Evolutionary conservation across 2,329 filamentous ascomycete species (phyloP), one percentile per base, ranked within the genome.

Genomic region (Byssothecium circinans): DNA sequence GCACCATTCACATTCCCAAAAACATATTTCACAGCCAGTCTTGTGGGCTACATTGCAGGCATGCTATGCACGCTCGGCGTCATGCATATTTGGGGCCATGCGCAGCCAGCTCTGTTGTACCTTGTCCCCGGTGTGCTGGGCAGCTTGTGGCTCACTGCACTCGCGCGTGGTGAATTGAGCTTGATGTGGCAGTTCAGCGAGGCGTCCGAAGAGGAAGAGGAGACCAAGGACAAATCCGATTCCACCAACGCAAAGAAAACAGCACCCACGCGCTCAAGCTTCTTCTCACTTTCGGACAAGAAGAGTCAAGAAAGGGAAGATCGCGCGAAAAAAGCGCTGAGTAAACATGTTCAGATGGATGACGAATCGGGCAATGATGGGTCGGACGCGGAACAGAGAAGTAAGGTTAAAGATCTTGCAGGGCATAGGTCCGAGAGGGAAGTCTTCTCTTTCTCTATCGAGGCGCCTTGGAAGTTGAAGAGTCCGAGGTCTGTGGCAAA

Each of bases 31-130:
- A 79, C 82, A 49, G 87, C 89, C 4, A 83, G 87, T 29, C 65
- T 96, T 52, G 61, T 80, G 2, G 92, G 91, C 0, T 99, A 97
- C 69, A 62, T 88, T 0, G 39, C 85, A 3, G 91, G 90, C 1
- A 88, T 97, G 84, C 52, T 90, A 2, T 76, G 79, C 2, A 96
- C 92, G 0, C 72, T 96, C 15, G 75, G 80, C 0, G 87, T 91
- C 60, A 87, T 97, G 73, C 78, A 91, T 41, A 74, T 89, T 8
- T 94, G 84, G 62, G 80, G 86, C 38, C 89, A 89, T 53, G 89
- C 89, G 2, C 92, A 99, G 66, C 92, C 92, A 0, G 92, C 94
- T 7, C 78, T 99, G 25, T 75, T 99, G 12, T 97, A 97, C 66
- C 82, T 99, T 6, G 94, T 97, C 0, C 92, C 92, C 0, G 86